Evolutionary conservation across 805 yeast genomes (phyloP), one percentile per base, ranked within the genome.

Genomic region (Blastobotrys chiropterorum): DNA sequence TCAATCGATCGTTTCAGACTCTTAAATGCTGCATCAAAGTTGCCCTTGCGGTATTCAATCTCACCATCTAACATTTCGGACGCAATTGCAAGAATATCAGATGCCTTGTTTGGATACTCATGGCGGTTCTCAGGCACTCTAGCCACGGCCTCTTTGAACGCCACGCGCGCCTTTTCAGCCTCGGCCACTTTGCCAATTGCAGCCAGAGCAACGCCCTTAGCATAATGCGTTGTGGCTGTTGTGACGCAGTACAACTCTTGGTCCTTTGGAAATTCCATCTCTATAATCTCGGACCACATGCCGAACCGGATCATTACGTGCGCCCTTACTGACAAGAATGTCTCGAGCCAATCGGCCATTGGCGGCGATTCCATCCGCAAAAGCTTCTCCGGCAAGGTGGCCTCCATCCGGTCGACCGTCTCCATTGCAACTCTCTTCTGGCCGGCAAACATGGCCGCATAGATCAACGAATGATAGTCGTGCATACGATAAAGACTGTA

Each of bases 251-350:
- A 40, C 20, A 40, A 8, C 3, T 40, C 20, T 16, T 40, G 43
- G 43, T 40, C 43, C 17, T 40, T 17, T n/a, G 43, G 43, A 17
- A 3, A 8, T 8, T 40, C 20, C 20, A 40, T 15, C 43, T 17
- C 19, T 13, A 15, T 43, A n/a, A 43, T 6, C n/a, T 43, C 34
- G 6, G 17, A 20, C 46, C 46, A 46, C 44, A 46, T 46, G 30
- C 48, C 48, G 13, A 40, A 40, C 20, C 48, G 16, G 4, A 38
- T 46, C n/a, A 38, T 38, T 3, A 46, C 39, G n/a, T 46, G 44
- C 77, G 77, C 15, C 77, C 78, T 26, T 21, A 43, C 46, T 3
- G 34, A 14, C 8, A 43, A 6, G 13, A 43, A 43, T 4, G 21
- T 15, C 13, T 43, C 46, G 4, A 43, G 31, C 46, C 46, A 43